Base-by-base conservation (phyloP, 805 yeast species). In the Cyberlindnera maritima region DNA sequence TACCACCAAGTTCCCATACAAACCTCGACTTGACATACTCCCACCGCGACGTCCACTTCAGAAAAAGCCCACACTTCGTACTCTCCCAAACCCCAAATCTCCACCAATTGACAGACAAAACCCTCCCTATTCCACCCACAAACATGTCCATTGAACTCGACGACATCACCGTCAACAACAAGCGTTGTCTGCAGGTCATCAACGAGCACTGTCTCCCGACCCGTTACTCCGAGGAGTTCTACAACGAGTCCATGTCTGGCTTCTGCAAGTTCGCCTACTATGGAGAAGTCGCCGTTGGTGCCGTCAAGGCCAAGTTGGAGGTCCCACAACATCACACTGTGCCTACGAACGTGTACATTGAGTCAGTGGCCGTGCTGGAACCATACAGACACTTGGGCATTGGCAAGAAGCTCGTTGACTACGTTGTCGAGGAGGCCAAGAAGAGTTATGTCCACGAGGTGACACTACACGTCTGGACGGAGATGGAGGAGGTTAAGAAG, bases 221-320 rank as follows among this genome's bases (percentile, higher is more conserved):
- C 0, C 46, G 60, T 2, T 84, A 79, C 56, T 59, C 79, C 1
- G 77, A 76, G 1, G 53, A 65, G 2, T 83, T 83, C 75, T 81
- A 81, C 52, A 74, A 74, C 19, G 67, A 79, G 13, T 62, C 71
- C 2, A 58, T 71, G 2, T 80, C 72, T 20, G 82, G 80, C 25
- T 66, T 84, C 29, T 74, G 75, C 29, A 75, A 82, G 58, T 67
- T 81, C 31, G 77, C 84, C 0, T 86, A 72, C 65, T 85, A 74
- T 64, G 77, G 84, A 41, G 96, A 85, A 58, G 77, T 86, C 6
- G 89, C 96, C 8, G 92, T 89, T 4, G 96, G 94, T 14, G 84
- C 81, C 4, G 68, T 89, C 41, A 81, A 82, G 50, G 83, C 85
- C 46, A 73, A 70, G 54, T 65, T 72, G 9, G 66, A 75, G 44